Conservation (phyloP, 2,329 filamentous ascomycete genomes). For the Zymoseptoria ardabiliae region DNA sequence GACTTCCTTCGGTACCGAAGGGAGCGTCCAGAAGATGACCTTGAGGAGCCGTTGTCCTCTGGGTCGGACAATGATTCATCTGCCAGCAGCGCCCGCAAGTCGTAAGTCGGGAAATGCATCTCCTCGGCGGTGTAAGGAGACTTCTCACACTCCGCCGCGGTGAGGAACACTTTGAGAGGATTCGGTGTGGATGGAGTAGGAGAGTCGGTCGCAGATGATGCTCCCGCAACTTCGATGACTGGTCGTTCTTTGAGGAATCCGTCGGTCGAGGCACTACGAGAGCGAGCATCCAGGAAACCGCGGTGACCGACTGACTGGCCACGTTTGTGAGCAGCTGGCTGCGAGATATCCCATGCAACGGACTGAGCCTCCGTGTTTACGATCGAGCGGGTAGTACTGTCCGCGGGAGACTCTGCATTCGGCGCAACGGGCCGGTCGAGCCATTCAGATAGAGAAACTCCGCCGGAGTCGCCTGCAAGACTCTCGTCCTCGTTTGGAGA, state of each 20-base stretch:
- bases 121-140: slow-evolving; percentile 5
- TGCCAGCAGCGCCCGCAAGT: slow-evolving; percentile 11
- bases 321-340: slow-evolving; percentile 10
- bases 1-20: neutral
- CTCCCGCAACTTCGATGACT: slow-evolving; percentile 4
- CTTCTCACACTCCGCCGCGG: slow-evolving; percentile 1
- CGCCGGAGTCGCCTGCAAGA: slow-evolving; percentile 10
- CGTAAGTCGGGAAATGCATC: slow-evolving; percentile 11
- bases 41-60: neutral
- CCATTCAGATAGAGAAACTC: slow-evolving; percentile 15
- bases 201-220: neutral
- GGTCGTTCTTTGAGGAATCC: slow-evolving; percentile 8
- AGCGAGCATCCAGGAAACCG: slow-evolving; percentile 23
- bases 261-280: slow-evolving; percentile 16
- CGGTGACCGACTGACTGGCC: slow-evolving; percentile 26
- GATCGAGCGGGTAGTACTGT: neutral
- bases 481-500: slow-evolving; percentile 9
- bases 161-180: neutral
- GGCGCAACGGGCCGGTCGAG: slow-evolving; percentile 11
- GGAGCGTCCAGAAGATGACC: neutral
- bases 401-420: slow-evolving; percentile 1
- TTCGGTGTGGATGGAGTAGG: neutral
- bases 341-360: slow-evolving; percentile 1
- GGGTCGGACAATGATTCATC: neutral
- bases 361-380: neutral